Evolutionary conservation across 257 asterid genomes (phyloP), one percentile per base, ranked within the genome.

Genomic region (Lithospermum erythrorhizon): DNA sequence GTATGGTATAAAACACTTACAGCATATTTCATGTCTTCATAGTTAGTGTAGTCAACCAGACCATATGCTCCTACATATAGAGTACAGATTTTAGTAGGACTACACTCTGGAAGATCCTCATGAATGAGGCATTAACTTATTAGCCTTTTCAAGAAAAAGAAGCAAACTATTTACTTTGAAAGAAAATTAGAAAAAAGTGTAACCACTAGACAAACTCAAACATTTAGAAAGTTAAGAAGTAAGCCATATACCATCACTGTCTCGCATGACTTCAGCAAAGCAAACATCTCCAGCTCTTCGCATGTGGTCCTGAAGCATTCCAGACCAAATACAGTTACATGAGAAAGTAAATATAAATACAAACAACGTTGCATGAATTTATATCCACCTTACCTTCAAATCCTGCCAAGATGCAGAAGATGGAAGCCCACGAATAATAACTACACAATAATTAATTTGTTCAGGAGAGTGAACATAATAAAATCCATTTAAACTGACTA

Each of bases 361-460:
- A 6, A 24, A 15, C 9, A 45, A 59, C 45, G 24, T 48, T 9
- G n/a, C 18, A 15, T 13, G 37, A n/a, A 29, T 57, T 24, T 35
- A 47, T 29, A 45, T 54, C 22, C 49, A 30, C 13, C 78, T 68
- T 72, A 89, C 99, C 97, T 93, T 93, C 82, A 93, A 73, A 81
- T 93, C 99, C 75, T 93, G 99, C 99, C 99, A 93, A 51, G 99
- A 93, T 56, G 99, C 99, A 70, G 99, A 93, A 62, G 97, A 89
- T 55, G 99, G 99, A 72, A 93, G 97, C 54, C 95, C 94, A 41
- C 96, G 97, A 6, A 93, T 87, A 71, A 93, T 67, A 73, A 89
- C 99, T 93, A 68, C 37, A 64, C 55, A 15, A 21, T 66, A 5
- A 65, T 27, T 41, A 27, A 63, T 32, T 20, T 19, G 63, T 61